Evolutionary conservation across 768 basidiomycete species (phyloP).

Genomic region (Lanmaoa rubissima): DNA sequence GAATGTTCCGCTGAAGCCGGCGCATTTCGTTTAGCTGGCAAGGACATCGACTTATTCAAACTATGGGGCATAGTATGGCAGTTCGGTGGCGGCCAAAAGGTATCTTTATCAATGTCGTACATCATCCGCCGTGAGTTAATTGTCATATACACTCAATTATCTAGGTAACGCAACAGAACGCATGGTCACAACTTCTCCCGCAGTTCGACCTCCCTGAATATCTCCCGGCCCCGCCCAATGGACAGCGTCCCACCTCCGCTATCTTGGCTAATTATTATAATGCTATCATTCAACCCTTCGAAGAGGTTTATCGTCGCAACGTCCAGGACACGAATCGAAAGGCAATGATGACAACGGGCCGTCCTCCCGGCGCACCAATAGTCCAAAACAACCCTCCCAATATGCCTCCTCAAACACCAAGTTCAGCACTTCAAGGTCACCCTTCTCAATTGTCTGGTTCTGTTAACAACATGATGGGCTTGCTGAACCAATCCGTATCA

Average conservation of each 20-base stretch:
- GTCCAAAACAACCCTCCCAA: constrained; percentile 16
- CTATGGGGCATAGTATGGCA: constrained; percentile 63
- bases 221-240: constrained; percentile 44
- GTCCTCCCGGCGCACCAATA: constrained; percentile 18
- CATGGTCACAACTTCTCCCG: constrained; percentile 53
- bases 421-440: constrained; percentile 9
- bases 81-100: constrained; percentile 60
- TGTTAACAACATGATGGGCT: constrained; percentile 23
- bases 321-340: constrained; percentile 59
- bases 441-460: constrained; percentile 23
- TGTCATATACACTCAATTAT: constrained; percentile 1
- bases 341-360: constrained; percentile 44
- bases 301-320: constrained; percentile 65
- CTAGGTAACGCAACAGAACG: constrained; percentile 51
- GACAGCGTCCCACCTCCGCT: constrained; percentile 47
- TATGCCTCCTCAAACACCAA: constrained; percentile 16
- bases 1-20: constrained; percentile 64
- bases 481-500: constrained; percentile 25
- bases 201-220: constrained; percentile 64
- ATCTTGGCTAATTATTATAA: constrained; percentile 60
- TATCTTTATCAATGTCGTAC: constrained; percentile 35
- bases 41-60: constrained; percentile 74
- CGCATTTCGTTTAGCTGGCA: constrained; percentile 64
- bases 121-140: constrained; percentile 16
- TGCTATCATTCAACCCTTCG: constrained; percentile 65